A percentile compares a stretch with the other conserved stretches of the same genome.
Conservation (phyloP, 495 filamentous ascomycete genomes). For the Xylaria bambusicola region DNA sequence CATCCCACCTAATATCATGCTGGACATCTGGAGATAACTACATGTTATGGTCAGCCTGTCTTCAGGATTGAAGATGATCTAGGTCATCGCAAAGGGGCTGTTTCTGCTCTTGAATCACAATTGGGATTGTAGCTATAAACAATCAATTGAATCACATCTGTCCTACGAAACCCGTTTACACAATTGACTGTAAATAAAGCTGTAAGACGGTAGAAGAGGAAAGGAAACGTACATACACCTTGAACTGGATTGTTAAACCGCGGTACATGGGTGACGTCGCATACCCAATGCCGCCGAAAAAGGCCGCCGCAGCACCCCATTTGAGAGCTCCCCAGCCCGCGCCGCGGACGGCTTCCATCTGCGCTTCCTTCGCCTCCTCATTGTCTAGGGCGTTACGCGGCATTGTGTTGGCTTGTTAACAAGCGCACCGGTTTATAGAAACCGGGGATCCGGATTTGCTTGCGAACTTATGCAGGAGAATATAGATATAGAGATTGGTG, state of each 20-base stretch:
- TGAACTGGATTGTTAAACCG: conserved; percentile 84
- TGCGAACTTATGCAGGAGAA: background rate
- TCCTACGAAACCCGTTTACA: background rate
- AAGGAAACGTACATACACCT: conserved; percentile 59
- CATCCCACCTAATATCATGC: conserved; percentile 83
- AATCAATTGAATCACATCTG: too few species aligned
- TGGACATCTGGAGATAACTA: conserved; percentile 82
- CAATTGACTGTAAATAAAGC: background rate
- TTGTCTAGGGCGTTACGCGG: conserved; percentile 46
- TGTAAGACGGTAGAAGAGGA: background rate
- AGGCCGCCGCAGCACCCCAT: conserved; percentile 63
- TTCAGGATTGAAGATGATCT: too few species aligned
- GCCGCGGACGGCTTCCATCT: conserved; percentile 63
- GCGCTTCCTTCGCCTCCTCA: conserved; percentile 60
- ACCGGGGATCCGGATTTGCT: background rate
- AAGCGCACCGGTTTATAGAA: too few species aligned
- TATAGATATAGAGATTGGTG: background rate
- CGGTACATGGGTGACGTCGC: conserved; percentile 73
- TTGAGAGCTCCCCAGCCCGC: conserved; percentile 61
- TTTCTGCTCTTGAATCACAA: too few species aligned
- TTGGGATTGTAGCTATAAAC: too few species aligned
- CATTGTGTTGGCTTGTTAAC: conserved; percentile 38
- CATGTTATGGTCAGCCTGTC: conserved; percentile 5
- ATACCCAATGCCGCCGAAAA: conserved; percentile 59
- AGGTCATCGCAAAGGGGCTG: too few species aligned